phyloP scores from a whole-genome alignment of 805 yeast species.

The Ogataea parapolymorpha region DNA sequence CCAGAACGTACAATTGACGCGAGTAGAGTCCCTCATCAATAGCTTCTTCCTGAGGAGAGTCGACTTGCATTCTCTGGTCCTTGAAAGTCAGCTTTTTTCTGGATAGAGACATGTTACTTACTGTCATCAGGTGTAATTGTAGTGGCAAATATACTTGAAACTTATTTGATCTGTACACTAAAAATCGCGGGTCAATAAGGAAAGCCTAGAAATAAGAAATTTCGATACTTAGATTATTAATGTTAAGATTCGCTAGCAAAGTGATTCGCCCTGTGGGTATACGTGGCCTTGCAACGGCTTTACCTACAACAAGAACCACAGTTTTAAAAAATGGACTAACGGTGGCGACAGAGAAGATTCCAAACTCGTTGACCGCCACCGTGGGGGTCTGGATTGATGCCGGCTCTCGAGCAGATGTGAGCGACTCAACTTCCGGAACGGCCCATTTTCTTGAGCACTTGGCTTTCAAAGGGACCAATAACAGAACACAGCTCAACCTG shows the following conservation, averaged over 20 bases:
- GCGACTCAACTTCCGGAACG: slow-evolving; percentile 79
- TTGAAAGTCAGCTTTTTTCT: slow-evolving; percentile 7
- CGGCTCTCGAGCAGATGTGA: slow-evolving; percentile 93
- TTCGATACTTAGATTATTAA: background rate
- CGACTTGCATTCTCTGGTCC: slow-evolving; percentile 41
- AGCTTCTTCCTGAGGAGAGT: slow-evolving; percentile 39
- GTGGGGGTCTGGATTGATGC: slow-evolving; percentile 99
- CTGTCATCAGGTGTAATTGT: slow-evolving; percentile 2
- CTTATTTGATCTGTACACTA: background rate
- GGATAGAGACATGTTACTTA: background rate
- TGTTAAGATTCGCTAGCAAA: slow-evolving; percentile 6
- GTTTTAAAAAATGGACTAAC: slow-evolving; percentile 88
- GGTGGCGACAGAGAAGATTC: slow-evolving; percentile 86
- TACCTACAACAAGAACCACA: slow-evolving; percentile 60
- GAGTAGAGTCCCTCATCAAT: slow-evolving; percentile 96
- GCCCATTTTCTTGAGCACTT: slow-evolving; percentile 97
- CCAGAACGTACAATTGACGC: slow-evolving; percentile 93
- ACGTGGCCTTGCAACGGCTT: slow-evolving; percentile 20
- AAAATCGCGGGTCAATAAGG: slow-evolving; percentile 2
- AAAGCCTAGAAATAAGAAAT: slow-evolving; percentile 3
- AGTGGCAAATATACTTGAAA: slow-evolving; percentile 7
- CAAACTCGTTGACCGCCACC: slow-evolving; percentile 89
- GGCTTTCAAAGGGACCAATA: slow-evolving; percentile 91
- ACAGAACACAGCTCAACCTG: slow-evolving; percentile 73
- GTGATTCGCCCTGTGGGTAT: background rate